Evolutionary conservation across 2,329 filamentous ascomycete species (phyloP).

Genomic region (Sporothrix pallida): DNA sequence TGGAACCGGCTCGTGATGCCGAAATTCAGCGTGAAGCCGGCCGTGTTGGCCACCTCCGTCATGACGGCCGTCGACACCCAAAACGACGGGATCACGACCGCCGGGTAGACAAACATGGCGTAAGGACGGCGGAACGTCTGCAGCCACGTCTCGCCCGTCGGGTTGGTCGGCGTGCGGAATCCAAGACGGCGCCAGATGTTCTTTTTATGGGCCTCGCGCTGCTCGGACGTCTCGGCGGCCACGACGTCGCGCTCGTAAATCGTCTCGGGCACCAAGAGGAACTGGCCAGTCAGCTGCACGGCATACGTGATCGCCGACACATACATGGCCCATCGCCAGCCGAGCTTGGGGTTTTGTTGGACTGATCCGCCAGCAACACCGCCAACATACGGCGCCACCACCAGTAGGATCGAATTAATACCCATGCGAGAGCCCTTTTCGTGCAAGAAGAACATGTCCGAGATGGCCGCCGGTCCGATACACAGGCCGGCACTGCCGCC

Average conservation of each 20-base stretch:
- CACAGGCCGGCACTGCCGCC: conserved; percentile 35
- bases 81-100: conserved; percentile 36
- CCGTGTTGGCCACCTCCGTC: conserved; percentile 39
- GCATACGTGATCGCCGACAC: conserved; percentile 34
- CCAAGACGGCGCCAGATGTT: conserved; percentile 31
- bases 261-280: conserved; percentile 36
- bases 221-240: not conserved
- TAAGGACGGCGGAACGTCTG: conserved; percentile 36
- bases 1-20: conserved; percentile 32
- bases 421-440: conserved; percentile 37
- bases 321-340: conserved; percentile 38
- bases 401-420: conserved; percentile 35
- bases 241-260: conserved; percentile 35
- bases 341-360: conserved; percentile 33
- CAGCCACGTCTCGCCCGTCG: conserved; percentile 34
- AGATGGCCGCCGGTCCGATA: conserved; percentile 36
- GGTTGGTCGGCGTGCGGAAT: conserved; percentile 37
- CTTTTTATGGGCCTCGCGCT: conserved; percentile 18
- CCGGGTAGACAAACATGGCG: conserved; percentile 37
- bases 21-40: conserved; percentile 38
- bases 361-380: conserved; percentile 36
- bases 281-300: conserved; percentile 30
- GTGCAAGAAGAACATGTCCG: conserved; percentile 38
- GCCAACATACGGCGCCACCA: conserved; percentile 36
- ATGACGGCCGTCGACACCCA: conserved; percentile 37